phyloP scores from a whole-genome alignment of 2,329 filamentous ascomycete genomes.

The Fusarium beomiforme region DNA sequence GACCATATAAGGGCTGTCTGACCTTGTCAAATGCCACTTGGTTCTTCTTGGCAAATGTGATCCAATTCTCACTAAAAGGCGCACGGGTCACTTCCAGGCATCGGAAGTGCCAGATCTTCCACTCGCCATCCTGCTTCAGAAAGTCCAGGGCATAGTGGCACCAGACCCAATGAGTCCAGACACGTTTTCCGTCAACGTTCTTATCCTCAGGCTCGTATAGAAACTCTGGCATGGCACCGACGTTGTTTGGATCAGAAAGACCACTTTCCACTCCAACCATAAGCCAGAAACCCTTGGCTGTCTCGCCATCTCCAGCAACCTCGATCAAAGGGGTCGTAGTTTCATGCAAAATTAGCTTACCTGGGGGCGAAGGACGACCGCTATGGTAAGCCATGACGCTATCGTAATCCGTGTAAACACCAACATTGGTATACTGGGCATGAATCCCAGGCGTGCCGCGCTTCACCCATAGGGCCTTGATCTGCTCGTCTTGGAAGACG shows the following conservation, averaged over 20 bases:
- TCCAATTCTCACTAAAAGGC: not conserved
- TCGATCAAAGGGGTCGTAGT: not conserved
- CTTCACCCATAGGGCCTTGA: not conserved
- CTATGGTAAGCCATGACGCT: not conserved
- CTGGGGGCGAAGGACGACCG: rapidly evolving
- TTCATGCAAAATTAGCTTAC: not conserved
- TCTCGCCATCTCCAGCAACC: not conserved
- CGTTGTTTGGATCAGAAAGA: not conserved
- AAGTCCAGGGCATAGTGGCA: not conserved
- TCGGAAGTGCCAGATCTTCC: not conserved
- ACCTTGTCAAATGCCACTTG: not conserved
- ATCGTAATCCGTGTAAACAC: not conserved
- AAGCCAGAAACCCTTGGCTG: not conserved
- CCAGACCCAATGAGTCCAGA: not conserved
- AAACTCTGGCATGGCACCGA: not conserved
- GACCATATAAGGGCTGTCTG: rapidly evolving
- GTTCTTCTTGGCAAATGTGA: not conserved
- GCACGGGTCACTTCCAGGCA: not conserved
- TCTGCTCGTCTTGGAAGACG: not conserved
- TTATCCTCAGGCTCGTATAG: not conserved
- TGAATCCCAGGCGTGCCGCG: not conserved
- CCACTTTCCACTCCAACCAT: not conserved
- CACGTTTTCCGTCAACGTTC: not conserved
- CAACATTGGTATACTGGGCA: not conserved
- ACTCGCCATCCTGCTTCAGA: not conserved